Evolutionary conservation across 495 filamentous ascomycete species (phyloP).

Genomic region (Aspergillus sclerotiicarbonarius): DNA sequence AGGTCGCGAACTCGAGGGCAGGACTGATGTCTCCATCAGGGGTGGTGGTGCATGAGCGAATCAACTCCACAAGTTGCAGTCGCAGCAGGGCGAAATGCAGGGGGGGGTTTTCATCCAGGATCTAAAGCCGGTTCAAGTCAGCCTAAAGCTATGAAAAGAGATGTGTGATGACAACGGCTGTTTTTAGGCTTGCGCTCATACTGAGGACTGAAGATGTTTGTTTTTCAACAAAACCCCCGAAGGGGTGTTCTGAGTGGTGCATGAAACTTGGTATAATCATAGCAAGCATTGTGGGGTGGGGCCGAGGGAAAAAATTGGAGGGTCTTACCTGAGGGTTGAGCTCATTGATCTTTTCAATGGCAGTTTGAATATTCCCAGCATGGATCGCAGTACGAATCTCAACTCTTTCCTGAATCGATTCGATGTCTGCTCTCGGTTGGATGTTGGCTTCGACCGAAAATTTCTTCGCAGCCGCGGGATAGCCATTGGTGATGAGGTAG

Average conservation of each 20-base stretch:
- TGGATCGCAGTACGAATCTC: slow-evolving; percentile 79
- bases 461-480: slow-evolving; percentile 87
- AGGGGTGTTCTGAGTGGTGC: slow-evolving; percentile 94
- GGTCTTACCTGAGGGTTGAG: slow-evolving; percentile 80
- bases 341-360: slow-evolving; percentile 85
- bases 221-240: slow-evolving; percentile 88
- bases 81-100: slow-evolving; percentile 90
- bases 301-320: slow-evolving; percentile 11
- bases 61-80: slow-evolving; percentile 90
- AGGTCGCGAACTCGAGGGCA: slow-evolving; percentile 83
- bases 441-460: slow-evolving; percentile 95
- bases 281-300: slow-evolving; percentile 41
- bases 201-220: slow-evolving; percentile 91
- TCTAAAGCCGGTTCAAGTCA: slow-evolving; percentile 53
- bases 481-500: slow-evolving; percentile 94
- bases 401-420: slow-evolving; percentile 72
- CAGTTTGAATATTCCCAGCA: slow-evolving; percentile 76
- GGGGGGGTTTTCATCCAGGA: slow-evolving; percentile 78
- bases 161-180: slow-evolving; percentile 13
- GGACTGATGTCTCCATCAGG: slow-evolving; percentile 73
- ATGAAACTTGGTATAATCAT: slow-evolving; percentile 98
- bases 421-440: slow-evolving; percentile 62
- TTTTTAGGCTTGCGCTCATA: slow-evolving; percentile 64
- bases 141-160: slow-evolving; percentile 18
- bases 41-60: slow-evolving; percentile 65